Percentiles rank a stretch among this genome's conserved stretches.
phyloP scores from a whole-genome alignment of 2,329 filamentous ascomycete genomes.

The Diplodia sapinea region DNA sequence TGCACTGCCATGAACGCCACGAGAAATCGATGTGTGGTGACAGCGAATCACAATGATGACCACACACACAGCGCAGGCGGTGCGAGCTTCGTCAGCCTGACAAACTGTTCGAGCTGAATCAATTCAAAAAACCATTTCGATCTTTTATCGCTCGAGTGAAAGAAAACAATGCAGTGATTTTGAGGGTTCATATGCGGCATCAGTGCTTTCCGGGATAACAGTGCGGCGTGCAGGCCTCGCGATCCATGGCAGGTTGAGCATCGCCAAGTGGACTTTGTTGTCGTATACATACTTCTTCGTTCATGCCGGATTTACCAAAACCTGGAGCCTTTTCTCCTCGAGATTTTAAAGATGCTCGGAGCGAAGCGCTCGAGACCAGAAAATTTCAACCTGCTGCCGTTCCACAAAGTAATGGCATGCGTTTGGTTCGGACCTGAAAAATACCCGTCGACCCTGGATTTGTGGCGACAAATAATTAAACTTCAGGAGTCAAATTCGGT shows the following conservation, averaged over 20 bases:
- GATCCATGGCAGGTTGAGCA: not conserved
- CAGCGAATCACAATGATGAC: not conserved
- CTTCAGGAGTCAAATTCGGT: not conserved
- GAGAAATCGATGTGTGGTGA: not conserved
- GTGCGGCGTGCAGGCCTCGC: not conserved
- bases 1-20: not conserved
- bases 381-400: not conserved
- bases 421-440: not conserved
- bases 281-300: not conserved
- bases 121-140: not conserved
- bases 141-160: not conserved
- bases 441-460: not conserved
- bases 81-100: not conserved
- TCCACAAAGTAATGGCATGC: not conserved
- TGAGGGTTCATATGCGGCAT: not conserved
- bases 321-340: not conserved
- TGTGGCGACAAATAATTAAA: not conserved
- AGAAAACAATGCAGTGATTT: not conserved
- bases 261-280: not conserved
- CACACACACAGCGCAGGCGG: not conserved
- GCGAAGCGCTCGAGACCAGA: not conserved
- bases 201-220: not conserved
- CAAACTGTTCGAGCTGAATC: not conserved
- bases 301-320: not conserved
- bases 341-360: not conserved